Conservation (phyloP, 805 yeast genomes). For the Schwanniomyces vanrijiae region DNA sequence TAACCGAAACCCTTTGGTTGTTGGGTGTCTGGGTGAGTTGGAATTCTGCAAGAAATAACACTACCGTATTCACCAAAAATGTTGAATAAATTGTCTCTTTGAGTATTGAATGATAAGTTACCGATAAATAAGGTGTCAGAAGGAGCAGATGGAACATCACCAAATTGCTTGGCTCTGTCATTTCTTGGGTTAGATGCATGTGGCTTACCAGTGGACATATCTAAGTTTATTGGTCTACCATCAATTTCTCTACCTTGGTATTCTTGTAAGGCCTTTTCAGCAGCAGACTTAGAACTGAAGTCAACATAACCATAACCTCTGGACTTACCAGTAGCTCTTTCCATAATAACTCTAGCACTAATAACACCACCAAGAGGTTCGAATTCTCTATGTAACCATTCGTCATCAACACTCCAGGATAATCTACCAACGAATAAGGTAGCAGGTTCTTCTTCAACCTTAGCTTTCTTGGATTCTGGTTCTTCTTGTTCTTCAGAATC, state of each 20-base stretch:
- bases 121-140: conserved; percentile 96
- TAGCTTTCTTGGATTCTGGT: conserved; percentile 51
- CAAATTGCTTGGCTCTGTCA: conserved; percentile 86
- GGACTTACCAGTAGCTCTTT: conserved; percentile 88
- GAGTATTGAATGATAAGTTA: conserved; percentile 88
- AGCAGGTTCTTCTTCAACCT: conserved; percentile 63
- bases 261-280: conserved; percentile 82
- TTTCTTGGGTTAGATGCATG: conserved; percentile 52
- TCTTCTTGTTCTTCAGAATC: conserved; percentile 33
- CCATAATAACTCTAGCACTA: conserved; percentile 90
- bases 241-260: conserved; percentile 94
- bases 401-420: conserved; percentile 96
- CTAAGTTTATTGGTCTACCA: conserved; percentile 94
- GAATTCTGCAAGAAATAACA: conserved; percentile 87
- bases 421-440: conserved; percentile 96
- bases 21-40: conserved; percentile 98
- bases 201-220: conserved; percentile 85
- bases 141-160: conserved; percentile 89
- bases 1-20: conserved; percentile 99
- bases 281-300: conserved; percentile 71
- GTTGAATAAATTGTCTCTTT: conserved; percentile 74
- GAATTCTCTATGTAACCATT: conserved; percentile 87
- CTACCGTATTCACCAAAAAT: conserved; percentile 77
- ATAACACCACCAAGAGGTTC: conserved; percentile 78
- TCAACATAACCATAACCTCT: conserved; percentile 98